Evolutionary conservation across 257 asterid species (phyloP).

Genomic region (Scutellaria galericulata): DNA sequence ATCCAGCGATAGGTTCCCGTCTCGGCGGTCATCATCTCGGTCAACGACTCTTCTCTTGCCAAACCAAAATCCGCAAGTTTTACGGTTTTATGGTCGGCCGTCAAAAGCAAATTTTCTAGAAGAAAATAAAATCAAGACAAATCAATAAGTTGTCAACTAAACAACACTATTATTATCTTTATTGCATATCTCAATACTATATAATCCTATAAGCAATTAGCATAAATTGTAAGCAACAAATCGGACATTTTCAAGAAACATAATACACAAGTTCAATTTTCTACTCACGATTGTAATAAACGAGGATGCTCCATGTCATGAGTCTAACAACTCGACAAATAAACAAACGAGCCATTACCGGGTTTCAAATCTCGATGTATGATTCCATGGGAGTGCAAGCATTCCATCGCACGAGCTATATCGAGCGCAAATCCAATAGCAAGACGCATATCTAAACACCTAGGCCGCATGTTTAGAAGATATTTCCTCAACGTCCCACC

Average conservation of each 20-base stretch:
- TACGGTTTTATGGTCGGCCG: conserved; percentile 76
- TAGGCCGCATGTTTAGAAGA: conserved; percentile 73
- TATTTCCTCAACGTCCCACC: conserved; percentile 87
- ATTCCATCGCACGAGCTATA: conserved; percentile 93
- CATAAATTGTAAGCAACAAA: no score
- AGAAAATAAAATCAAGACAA: no score
- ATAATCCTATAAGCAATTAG: no score
- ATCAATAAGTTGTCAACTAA: no score
- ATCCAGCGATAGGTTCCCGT: conserved; percentile 99
- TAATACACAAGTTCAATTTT: neutral
- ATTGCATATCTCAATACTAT: no score
- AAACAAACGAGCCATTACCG: conserved; percentile 49
- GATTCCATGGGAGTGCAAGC: conserved; percentile 89
- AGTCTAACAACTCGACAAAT: conserved; percentile 14
- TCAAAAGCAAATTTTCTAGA: conserved; percentile 90
- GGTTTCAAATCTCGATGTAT: conserved; percentile 96
- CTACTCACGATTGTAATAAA: neutral
- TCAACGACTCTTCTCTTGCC: conserved; percentile 97
- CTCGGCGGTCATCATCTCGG: conserved; percentile 99
- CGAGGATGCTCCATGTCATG: no score
- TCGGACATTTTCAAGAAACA: no score
- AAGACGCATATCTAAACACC: conserved; percentile 68
- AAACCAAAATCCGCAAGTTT: conserved; percentile 96
- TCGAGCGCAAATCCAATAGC: conserved; percentile 88
- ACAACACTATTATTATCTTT: no score